Base-by-base conservation (phyloP, 2,329 filamentous ascomycete species). In the Fusarium brachygibbosum region DNA sequence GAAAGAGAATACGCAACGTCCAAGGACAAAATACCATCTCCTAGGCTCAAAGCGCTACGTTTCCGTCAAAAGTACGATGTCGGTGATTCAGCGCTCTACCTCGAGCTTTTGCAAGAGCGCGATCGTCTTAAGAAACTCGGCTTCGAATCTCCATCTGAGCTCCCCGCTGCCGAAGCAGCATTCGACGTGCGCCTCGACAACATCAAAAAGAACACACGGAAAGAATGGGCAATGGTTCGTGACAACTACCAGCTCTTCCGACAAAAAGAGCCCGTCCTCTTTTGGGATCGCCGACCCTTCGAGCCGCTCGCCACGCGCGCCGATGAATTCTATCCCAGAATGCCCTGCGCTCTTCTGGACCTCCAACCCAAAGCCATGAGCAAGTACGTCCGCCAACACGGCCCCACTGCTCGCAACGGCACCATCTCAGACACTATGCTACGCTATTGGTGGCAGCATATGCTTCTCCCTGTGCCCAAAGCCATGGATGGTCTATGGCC, bases 241-340 rank as follows among this genome's bases (percentile, higher is more conserved):
- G 89, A 92, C 71, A 88, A 89, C 73, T 76, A 84, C 44, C 85
- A 87, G 67, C 69, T 85, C 17, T 82, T 85, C 72, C 76, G 80
- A 50, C 81, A 85, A 77, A 71, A 82, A 1, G 82, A 84, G 2
- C 86, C 88, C 0, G 72, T 84, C 1, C 77, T 95, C 5, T 73
- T 83, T 28, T 94, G 90, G 88, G 93, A 97, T 77, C 84, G 86
- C 2, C 88, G 94, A 17, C 80, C 82, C 3, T 89, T 88, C 73
- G 93, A 97, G 73, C 91, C 93, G 0, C 82, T 97, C 17, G 78
- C 82, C 25, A 85, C 87, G 4, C 63, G 82, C 6, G 52, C 78
- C 0, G 74, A 85, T 1, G 94, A 97, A 69, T 90, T 93, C 73
- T 93, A 85, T 76, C 93, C 93, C 2, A 82, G 85, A 25, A 78